These are phyloP conservation scores for Pyricularia grisea DNA, from an alignment of 2,329 filamentous ascomycete species.

Conservation along the genomic window DNA sequence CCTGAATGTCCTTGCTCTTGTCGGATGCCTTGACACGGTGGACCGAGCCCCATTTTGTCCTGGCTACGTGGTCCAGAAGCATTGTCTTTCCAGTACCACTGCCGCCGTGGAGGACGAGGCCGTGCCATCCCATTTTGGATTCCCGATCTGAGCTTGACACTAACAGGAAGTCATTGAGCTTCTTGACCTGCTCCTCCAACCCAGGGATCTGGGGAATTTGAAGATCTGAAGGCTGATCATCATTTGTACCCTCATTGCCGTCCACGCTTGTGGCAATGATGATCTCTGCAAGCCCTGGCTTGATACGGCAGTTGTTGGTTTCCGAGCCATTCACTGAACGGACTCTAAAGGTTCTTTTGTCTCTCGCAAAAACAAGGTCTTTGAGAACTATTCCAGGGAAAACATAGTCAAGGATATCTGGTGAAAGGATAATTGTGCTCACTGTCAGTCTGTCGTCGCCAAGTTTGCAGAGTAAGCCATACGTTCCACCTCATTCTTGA, in stretches of 20 bases:
- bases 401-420: slow-evolving; percentile 49
- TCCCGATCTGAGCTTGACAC: slow-evolving; percentile 11
- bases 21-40: slow-evolving; percentile 48
- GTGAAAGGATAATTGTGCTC: neutral
- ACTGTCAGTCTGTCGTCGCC: neutral
- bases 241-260: slow-evolving; percentile 4
- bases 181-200: slow-evolving; percentile 50
- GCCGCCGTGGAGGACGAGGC: slow-evolving; percentile 69
- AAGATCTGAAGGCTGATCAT: slow-evolving; percentile 22
- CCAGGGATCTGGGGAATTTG: slow-evolving; percentile 54
- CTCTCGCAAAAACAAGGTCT: slow-evolving; percentile 43
- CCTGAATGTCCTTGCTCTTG: slow-evolving; percentile 51
- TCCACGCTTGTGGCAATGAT: slow-evolving; percentile 10
- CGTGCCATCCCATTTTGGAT: slow-evolving; percentile 29
- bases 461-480: neutral
- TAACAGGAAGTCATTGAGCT: slow-evolving; percentile 57
- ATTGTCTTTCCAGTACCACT: slow-evolving; percentile 78
- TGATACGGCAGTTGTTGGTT: slow-evolving; percentile 34
- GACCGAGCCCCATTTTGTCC: slow-evolving; percentile 61
- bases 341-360: slow-evolving; percentile 51
- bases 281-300: slow-evolving; percentile 15
- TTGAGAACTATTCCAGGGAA: slow-evolving; percentile 65
- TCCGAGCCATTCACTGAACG: slow-evolving; percentile 43
- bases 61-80: slow-evolving; percentile 58
- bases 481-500: neutral